Evolutionary conservation across 2,329 filamentous ascomycete species (phyloP), one percentile per base, ranked within the genome.

Genomic region (Sordariomycetes sp.): DNA sequence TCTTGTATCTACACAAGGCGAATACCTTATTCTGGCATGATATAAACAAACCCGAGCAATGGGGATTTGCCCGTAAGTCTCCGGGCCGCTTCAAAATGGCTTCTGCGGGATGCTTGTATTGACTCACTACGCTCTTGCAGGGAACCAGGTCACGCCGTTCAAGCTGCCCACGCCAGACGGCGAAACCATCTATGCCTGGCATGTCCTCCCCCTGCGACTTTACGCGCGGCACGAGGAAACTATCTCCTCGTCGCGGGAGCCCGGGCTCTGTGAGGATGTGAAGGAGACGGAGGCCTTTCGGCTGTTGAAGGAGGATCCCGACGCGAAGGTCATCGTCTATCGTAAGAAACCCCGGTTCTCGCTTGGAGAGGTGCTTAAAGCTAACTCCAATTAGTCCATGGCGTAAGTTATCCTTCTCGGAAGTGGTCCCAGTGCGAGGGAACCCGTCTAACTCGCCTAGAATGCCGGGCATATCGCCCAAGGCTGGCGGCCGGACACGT

Each of bases 391-490:
- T 20, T 61, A 85, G 82, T 87, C 61, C 84, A 87, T 62, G 85
- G 85, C 24, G 84, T 87, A 73, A 71, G 80, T 68, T 28, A 10
- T 48, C 10, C 46, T 11, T 3, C 22, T n/a, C 54, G 34, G 52
- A 46, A 60, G 35, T 53, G 18, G 24, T 24, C 6, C 48, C 12
- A 7, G 28, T 52, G 3, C 51, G 3, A 24, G 32, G 20, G 22
- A 25, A 22, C 50, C 54, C 28, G 46, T 35, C 22, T 24, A 18
- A 60, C 40, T n/a, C 40, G 18, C 40, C 2, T 67, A 89, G 77
- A 97, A 97, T 70, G 91, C 90, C 37, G 93, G 90, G 5, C 89
- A 95, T 65, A 71, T 97, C 34, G 90, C 87, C 20, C 89, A 95
- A 69, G 85, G 83, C 60, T 81, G 86, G 68, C 84, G 93, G 18